Conservation (phyloP, 805 yeast genomes). For the Cyberlindnera maritima region DNA sequence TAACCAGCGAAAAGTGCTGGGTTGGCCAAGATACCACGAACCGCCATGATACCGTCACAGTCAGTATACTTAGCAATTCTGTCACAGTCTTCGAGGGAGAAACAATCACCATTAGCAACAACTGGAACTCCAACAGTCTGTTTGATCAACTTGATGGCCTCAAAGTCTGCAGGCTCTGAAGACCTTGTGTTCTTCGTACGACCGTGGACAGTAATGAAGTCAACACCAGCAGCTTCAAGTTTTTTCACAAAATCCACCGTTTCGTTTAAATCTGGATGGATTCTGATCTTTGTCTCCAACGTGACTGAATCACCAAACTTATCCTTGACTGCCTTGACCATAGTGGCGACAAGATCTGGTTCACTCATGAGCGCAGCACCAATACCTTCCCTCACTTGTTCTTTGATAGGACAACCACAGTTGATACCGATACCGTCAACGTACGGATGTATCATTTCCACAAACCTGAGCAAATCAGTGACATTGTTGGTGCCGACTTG, state of each 20-base stretch:
- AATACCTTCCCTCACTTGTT: constrained; percentile 92
- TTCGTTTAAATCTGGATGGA: constrained; percentile 71
- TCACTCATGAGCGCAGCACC: constrained; percentile 94
- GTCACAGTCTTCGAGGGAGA: constrained; percentile 59
- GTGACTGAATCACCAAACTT: constrained; percentile 71
- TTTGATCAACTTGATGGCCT: constrained; percentile 69
- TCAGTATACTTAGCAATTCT: constrained; percentile 63
- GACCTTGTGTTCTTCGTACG: constrained; percentile 83
- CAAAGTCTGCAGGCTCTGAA: constrained; percentile 76
- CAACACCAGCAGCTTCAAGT: constrained; percentile 87
- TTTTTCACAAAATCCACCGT: constrained; percentile 69
- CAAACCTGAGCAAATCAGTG: constrained; percentile 75
- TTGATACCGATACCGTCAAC: constrained; percentile 93
- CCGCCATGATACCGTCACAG: constrained; percentile 95
- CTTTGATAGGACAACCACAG: constrained; percentile 97
- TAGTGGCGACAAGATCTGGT: constrained; percentile 72
- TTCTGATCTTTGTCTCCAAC: constrained; percentile 88
- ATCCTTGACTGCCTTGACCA: constrained; percentile 81
- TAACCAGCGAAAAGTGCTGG: constrained; percentile 86
- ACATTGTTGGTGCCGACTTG: constrained; percentile 91
- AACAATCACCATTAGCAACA: constrained; percentile 98
- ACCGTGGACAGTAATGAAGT: constrained; percentile 92
- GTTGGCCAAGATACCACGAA: constrained; percentile 78
- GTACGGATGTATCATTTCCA: constrained; percentile 84
- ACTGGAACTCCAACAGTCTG: constrained; percentile 63